Evolutionary conservation across 1,284 basidiomycete species (phyloP).

Genomic region (Tilletia caries): DNA sequence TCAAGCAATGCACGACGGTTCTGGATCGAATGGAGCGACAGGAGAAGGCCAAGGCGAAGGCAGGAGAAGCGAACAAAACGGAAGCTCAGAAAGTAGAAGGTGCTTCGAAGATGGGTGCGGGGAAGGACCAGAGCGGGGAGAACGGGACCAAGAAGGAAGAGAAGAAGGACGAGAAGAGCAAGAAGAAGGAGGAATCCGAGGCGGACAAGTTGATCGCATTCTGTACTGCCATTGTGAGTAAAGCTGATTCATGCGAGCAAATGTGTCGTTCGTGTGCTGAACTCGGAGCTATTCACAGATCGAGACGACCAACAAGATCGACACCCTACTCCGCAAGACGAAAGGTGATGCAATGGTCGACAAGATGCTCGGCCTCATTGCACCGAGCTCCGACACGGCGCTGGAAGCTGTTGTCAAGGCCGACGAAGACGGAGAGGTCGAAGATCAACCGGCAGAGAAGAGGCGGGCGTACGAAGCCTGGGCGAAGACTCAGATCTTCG

Average conservation of each 20-base stretch:
- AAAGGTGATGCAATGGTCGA: slow-evolving; percentile 66
- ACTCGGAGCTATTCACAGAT: slow-evolving; percentile 55
- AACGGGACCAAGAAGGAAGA: not conserved
- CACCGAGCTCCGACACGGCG: slow-evolving; percentile 1
- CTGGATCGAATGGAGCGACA: slow-evolving; percentile 21
- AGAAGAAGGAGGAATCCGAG: slow-evolving; percentile 42
- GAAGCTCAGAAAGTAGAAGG: slow-evolving; percentile 55
- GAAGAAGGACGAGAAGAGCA: not conserved
- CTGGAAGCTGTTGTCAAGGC: not conserved
- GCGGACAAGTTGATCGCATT: slow-evolving; percentile 68
- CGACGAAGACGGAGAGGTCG: not conserved
- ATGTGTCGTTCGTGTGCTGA: not conserved
- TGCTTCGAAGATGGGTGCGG: slow-evolving; percentile 70
- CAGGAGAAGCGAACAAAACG: not conserved
- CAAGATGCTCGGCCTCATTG: slow-evolving; percentile 55
- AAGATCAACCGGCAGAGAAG: slow-evolving; percentile 53
- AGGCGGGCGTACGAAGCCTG: slow-evolving; percentile 73
- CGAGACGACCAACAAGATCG: slow-evolving; percentile 47
- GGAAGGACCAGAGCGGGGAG: slow-evolving; percentile 54
- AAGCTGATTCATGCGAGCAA: not conserved
- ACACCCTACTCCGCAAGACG: slow-evolving; percentile 31
- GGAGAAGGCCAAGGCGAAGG: slow-evolving; percentile 3
- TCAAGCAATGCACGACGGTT: slow-evolving; percentile 81
- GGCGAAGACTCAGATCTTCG: slow-evolving; percentile 74
- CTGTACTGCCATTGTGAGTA: not conserved